phyloP scores from a whole-genome alignment of 495 filamentous ascomycete genomes.

The Apiosordaria backusii region DNA sequence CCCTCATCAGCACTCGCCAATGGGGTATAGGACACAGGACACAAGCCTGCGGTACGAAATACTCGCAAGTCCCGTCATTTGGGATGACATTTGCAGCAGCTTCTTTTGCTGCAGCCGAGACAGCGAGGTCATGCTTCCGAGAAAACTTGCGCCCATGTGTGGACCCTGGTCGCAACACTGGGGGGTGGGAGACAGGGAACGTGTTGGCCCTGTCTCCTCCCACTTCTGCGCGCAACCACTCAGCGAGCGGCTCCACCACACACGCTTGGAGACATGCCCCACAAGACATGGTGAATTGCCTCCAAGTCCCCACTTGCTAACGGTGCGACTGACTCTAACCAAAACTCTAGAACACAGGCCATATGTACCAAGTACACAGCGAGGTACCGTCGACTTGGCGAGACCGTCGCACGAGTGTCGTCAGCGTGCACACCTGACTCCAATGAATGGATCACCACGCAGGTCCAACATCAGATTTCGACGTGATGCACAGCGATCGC shows the following conservation, averaged over 20 bases:
- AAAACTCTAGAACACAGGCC: conserved; percentile 22
- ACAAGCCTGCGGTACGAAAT: not conserved
- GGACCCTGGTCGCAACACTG: not conserved
- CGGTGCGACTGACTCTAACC: conserved; percentile 29
- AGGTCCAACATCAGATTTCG: not conserved
- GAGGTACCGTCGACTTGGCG: conserved; percentile 18
- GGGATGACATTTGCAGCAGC: conserved; percentile 14
- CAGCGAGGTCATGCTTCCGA: conserved; percentile 17
- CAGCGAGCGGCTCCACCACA: not conserved
- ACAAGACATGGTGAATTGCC: conserved; percentile 22
- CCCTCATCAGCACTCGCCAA: conserved; percentile 5
- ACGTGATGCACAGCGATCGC: conserved; percentile 13
- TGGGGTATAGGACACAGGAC: not conserved
- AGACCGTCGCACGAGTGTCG: conserved; percentile 32
- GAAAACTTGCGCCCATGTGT: conserved; percentile 14
- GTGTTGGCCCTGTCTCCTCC: conserved; percentile 6
- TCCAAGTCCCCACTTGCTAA: conserved; percentile 23
- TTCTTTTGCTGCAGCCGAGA: conserved; percentile 13
- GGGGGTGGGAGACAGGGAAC: not conserved
- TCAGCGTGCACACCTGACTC: conserved; percentile 29
- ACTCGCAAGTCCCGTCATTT: conserved; percentile 10
- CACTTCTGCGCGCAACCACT: not conserved
- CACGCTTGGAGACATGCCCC: conserved; percentile 5
- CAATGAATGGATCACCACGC: not conserved
- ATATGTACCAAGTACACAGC: conserved; percentile 11